phyloP scores from a whole-genome alignment of 2,329 filamentous ascomycete species.

The Phialemonium atrogriseum region DNA sequence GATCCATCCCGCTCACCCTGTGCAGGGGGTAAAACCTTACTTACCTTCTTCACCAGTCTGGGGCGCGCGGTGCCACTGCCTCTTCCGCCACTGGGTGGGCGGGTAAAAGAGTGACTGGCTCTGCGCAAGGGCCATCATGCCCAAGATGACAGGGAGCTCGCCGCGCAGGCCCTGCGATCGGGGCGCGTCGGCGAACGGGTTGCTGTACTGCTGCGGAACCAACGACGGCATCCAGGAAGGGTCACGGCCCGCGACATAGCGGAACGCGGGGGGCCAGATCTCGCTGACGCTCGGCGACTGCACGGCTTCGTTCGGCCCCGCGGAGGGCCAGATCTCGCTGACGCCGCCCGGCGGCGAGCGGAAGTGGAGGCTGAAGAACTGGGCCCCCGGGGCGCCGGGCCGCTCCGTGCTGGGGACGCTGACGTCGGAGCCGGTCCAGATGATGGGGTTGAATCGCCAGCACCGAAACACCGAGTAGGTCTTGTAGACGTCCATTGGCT shows the following conservation, averaged over 20 bases:
- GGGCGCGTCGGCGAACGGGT: slow-evolving; percentile 6
- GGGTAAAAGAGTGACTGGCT: slow-evolving; percentile 17
- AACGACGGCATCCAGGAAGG: slow-evolving; percentile 30
- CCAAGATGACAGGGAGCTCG: slow-evolving; percentile 28
- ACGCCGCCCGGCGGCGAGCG: slow-evolving; percentile 7
- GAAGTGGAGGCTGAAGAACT: no score
- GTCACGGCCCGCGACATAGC: slow-evolving; percentile 20
- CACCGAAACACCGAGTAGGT: slow-evolving; percentile 25
- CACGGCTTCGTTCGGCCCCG: slow-evolving; percentile 16
- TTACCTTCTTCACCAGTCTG: slow-evolving; percentile 7
- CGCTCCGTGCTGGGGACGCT: no score
- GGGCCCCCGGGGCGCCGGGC: no score
- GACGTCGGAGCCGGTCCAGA: slow-evolving; percentile 16
- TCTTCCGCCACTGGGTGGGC: slow-evolving; percentile 7
- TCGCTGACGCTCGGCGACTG: no score
- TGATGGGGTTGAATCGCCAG: slow-evolving; percentile 26
- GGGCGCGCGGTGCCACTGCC: slow-evolving; percentile 7
- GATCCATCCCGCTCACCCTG: no score
- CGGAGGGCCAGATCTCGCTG: slow-evolving; percentile 15
- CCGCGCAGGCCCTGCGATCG: slow-evolving; percentile 26
- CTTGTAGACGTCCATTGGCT: slow-evolving; percentile 13
- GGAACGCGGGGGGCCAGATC: slow-evolving; percentile 13
- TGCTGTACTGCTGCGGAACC: slow-evolving; percentile 22
- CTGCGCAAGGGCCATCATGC: slow-evolving; percentile 28
- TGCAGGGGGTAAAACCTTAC: no score